Evolutionary conservation across 169 alveolate species (phyloP).

Genomic region (Cryptosporidium baileyi): DNA sequence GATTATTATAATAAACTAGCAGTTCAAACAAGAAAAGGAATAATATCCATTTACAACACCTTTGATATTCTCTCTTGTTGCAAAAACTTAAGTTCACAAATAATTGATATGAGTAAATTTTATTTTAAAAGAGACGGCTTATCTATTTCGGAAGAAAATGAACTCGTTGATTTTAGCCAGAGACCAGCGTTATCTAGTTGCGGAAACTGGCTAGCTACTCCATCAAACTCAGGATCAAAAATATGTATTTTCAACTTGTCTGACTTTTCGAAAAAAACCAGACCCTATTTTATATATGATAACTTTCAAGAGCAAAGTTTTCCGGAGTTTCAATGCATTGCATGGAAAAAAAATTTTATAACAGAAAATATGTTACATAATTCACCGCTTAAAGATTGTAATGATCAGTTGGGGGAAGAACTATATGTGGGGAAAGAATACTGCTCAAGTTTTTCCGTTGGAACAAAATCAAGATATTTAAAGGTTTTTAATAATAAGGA

Average conservation of each 20-base stretch:
- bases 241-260: not conserved
- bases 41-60: not conserved
- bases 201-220: conserved; percentile 52
- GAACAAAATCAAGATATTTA: conserved; percentile 30
- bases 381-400: conserved; percentile 37
- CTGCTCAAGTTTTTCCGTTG: conserved; percentile 45
- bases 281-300: not conserved
- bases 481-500: conserved; percentile 23
- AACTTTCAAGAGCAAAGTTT: not conserved
- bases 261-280: not conserved
- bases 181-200: conserved; percentile 38
- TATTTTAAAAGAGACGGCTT: no score
- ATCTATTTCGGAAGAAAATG: conserved; percentile 1
- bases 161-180: conserved; percentile 26
- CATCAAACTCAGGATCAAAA: conserved; percentile 51
- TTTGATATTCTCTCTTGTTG: conserved; percentile 35
- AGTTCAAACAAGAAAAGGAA: conserved; percentile 48
- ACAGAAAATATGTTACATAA: not conserved
- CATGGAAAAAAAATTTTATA: conserved; percentile 17
- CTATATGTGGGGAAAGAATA: conserved; percentile 60
- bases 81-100: not conserved
- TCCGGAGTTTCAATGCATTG: conserved; percentile 55
- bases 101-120: not conserved
- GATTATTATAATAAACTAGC: conserved; percentile 21
- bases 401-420: not conserved